Base-by-base conservation (phyloP, 106 monocot genomes). In the Narthecium ossifragum region DNA sequence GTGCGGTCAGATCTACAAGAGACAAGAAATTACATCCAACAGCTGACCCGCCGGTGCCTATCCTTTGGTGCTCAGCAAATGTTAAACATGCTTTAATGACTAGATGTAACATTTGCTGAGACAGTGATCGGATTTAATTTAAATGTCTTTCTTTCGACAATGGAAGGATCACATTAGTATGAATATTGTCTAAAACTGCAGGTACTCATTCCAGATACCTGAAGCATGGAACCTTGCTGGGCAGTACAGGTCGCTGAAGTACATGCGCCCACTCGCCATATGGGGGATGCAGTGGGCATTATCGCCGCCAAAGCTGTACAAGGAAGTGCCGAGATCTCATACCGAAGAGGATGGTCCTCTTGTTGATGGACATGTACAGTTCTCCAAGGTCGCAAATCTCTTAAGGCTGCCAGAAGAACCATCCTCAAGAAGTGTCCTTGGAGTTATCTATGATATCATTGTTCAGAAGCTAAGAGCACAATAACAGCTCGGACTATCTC, bases 241-340 rank as follows among this genome's bases (percentile, higher is more conserved):
- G 27, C 55, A 82, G 18, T 98, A 82, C 62, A 59, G 98, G 27
- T 98, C 98, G 23, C 28, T 98, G 15, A 69, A 78, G 74, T 98
- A 98, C 74, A 98, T 98, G 98, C 80, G 98, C 8, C 90, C 98
- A 7, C 62, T 98, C 38, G 84, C 91, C 8, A 88, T 98, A 62
- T 98, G 98, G 98, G 90, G 87, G 13, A 98, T 98, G 87, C 98
- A 98, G 51, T 98, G 91, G 90, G 98, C 98, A 26, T 52, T 98
- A 8, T 81, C 84, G 29, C 75, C 70, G 6, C 81, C 90, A 21
- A 75, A 81, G 34, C 75, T 84, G n/a, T 54, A 76, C 48, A 78
- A 78, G 70, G 65, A 41, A 28, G 77, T 80, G 9, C 17, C 49
- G 3, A 60, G 28, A 57, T 14, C 40, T 13, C 3, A 43, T 43